These are phyloP conservation scores for Dillenia suffruticosa DNA, from an alignment of 164 flowering plant genomes.

Conservation along the genomic window DNA sequence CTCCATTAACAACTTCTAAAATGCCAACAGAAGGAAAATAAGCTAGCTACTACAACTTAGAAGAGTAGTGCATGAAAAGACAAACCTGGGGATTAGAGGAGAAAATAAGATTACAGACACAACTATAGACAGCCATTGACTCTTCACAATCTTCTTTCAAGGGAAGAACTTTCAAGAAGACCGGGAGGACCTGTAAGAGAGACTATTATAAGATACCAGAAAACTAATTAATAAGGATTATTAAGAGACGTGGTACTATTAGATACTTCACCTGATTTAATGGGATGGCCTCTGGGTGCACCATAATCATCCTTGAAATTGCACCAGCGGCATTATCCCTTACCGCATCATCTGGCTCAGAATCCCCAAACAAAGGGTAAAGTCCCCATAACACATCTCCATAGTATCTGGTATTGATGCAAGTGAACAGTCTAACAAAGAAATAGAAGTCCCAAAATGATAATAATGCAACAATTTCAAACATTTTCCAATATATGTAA, in stretches of 20 bases:
- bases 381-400: constrained; percentile 66
- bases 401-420: constrained; percentile 58
- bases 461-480: not conserved
- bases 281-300: constrained; percentile 80
- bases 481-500: not conserved
- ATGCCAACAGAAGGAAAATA: not conserved
- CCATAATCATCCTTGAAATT: constrained; percentile 95
- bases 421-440: constrained; percentile 20
- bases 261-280: constrained; percentile 62
- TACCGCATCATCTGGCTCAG: constrained; percentile 93
- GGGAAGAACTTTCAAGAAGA: constrained; percentile 82
- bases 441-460: not conserved
- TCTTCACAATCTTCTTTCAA: constrained; percentile 91
- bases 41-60: not conserved
- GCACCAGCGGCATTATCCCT: constrained; percentile 99
- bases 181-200: constrained; percentile 72
- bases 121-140: constrained; percentile 80
- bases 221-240: not conserved
- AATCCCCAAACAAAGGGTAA: constrained; percentile 86
- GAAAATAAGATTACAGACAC: constrained; percentile 73
- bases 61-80: too few relatives aligned
- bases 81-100: constrained; percentile 86
- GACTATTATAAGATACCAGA: not conserved
- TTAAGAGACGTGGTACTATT: not conserved
- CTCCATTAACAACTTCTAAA: too few relatives aligned